phyloP scores from a whole-genome alignment of 2,329 filamentous ascomycete genomes.

The Chaetomiaceae sp. region DNA sequence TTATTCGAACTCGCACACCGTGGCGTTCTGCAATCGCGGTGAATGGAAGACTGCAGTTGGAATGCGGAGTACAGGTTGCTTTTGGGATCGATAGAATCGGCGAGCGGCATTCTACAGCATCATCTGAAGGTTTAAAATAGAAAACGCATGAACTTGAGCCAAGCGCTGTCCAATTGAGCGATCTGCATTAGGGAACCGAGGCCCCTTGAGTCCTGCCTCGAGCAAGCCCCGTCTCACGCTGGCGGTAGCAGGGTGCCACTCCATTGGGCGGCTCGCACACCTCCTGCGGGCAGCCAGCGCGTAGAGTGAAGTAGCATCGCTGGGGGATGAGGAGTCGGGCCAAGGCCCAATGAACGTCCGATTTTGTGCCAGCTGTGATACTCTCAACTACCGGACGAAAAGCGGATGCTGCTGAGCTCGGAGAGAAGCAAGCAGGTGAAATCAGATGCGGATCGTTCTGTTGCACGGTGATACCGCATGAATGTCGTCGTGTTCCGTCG shows the following conservation, averaged over 20 bases:
- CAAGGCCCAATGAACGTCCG: neutral
- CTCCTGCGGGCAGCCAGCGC: slow-evolving; percentile 12
- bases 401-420: no score
- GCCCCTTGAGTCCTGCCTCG: no score
- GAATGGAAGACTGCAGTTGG: neutral
- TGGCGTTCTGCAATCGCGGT: neutral
- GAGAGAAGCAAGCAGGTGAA: neutral
- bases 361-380: no score
- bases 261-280: slow-evolving; percentile 9
- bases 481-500: neutral
- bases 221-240: neutral
- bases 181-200: no score
- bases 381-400: no score
- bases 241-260: slow-evolving; percentile 4
- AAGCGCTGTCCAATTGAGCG: no score
- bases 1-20: neutral
- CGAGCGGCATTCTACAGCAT: neutral
- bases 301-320: neutral
- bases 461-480: neutral
- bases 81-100: slow-evolving; percentile 3
- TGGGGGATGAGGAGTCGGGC: neutral
- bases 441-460: neutral
- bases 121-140: neutral
- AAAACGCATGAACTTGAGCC: no score
- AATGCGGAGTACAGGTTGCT: neutral